Conservation (phyloP, 192 early-diverging fungal species). For the Dissophora globulifera region DNA sequence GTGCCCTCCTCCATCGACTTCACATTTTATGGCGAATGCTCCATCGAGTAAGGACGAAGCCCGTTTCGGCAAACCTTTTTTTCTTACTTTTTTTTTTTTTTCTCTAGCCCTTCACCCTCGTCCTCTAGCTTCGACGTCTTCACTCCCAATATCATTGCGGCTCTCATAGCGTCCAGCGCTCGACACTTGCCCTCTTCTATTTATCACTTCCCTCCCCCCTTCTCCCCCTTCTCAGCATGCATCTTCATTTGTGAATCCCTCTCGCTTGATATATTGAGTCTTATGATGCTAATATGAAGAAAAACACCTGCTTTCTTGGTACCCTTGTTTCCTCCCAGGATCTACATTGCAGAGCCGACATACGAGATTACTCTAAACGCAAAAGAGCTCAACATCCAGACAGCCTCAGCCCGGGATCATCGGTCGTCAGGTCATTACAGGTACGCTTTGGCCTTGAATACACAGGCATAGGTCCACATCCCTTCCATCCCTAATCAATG, state of each 20-base stretch:
- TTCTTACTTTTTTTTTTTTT: background rate
- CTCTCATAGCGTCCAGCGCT: too few relatives aligned
- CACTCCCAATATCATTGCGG: too few relatives aligned
- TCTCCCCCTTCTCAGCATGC: too few relatives aligned
- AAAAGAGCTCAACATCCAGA: slow-evolving; percentile 68
- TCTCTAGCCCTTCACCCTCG: background rate
- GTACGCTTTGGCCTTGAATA: slow-evolving; percentile 24
- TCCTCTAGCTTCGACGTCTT: too few relatives aligned
- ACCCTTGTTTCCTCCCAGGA: slow-evolving; percentile 4
- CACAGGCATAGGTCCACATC: too few relatives aligned
- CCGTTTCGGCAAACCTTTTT: background rate
- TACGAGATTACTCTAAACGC: slow-evolving; percentile 65
- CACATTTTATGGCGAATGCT: slow-evolving; percentile 75
- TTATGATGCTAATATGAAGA: too few relatives aligned
- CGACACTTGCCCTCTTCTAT: too few relatives aligned
- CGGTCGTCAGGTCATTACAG: slow-evolving; percentile 16
- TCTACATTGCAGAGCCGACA: slow-evolving; percentile 63
- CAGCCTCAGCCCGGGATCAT: slow-evolving; percentile 36
- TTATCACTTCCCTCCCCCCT: too few relatives aligned
- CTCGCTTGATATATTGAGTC: too few relatives aligned
- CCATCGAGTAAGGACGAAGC: slow-evolving; percentile 63
- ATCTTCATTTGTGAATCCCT: too few relatives aligned
- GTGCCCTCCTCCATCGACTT: slow-evolving; percentile 76
- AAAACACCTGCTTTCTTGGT: too few relatives aligned
- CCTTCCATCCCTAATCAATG: too few relatives aligned